Percentiles rank a stretch among this genome's conserved stretches.
Conservation (phyloP, 495 filamentous ascomycete genomes). For the Aspergillus carlsbadensis region DNA sequence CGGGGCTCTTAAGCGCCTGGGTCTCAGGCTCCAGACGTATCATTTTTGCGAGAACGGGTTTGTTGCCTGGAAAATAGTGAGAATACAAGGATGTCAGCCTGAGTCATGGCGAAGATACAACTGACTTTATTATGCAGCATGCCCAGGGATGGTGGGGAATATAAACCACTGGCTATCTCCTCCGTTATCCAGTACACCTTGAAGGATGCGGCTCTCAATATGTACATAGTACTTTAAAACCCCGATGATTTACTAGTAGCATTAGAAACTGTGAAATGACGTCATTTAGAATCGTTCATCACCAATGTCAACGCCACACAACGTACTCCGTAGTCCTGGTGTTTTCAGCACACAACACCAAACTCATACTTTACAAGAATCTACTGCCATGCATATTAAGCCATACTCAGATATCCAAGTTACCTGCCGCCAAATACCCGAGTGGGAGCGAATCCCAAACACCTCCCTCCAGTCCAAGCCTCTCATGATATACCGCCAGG, state of each 20-base stretch:
- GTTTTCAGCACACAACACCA: neutral
- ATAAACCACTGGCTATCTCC: no score
- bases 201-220: neutral
- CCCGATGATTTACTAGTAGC: neutral
- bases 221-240: no score
- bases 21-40: constrained; percentile 1
- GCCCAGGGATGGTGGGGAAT: no score
- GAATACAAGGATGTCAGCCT: neutral
- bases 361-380: neutral
- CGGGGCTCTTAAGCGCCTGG: neutral
- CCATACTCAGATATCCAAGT: constrained; percentile 50
- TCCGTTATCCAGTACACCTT: no score
- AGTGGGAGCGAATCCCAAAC: constrained; percentile 59
- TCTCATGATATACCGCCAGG: constrained; percentile 59
- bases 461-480: constrained; percentile 63
- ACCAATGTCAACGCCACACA: neutral
- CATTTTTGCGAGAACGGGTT: neutral
- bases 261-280: constrained; percentile 4
- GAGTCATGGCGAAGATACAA: neutral
- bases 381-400: constrained; percentile 35
- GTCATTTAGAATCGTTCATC: constrained; percentile 1
- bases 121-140: no score
- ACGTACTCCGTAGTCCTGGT: neutral
- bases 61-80: constrained; percentile 5
- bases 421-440: constrained; percentile 57